A percentile compares a stretch with the other conserved stretches of the same genome.
phyloP scores from a whole-genome alignment of 768 basidiomycete genomes.

The Lentinula raphanica region DNA sequence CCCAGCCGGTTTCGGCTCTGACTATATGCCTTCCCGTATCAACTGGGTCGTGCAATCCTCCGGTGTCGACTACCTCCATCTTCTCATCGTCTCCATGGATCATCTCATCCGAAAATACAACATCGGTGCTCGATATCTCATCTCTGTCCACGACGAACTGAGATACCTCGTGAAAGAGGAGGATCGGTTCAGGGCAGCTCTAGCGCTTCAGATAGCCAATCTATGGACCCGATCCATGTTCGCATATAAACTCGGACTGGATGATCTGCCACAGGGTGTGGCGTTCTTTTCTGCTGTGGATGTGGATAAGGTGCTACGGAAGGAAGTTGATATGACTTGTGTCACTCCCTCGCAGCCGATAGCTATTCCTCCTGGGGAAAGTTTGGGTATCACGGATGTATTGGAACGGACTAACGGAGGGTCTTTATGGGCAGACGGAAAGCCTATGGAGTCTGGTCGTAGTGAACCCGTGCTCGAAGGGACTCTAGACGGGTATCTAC shows the following conservation, averaged over 20 bases:
- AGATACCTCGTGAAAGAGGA: conserved; percentile 87
- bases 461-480: conserved; percentile 19
- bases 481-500: conserved; percentile 44
- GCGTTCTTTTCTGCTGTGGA: conserved; percentile 98
- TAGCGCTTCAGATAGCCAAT: conserved; percentile 93
- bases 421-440: conserved; percentile 56
- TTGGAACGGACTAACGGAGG: conserved; percentile 68
- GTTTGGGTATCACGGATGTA: conserved; percentile 61
- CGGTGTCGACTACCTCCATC: conserved; percentile 96
- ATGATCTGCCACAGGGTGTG: conserved; percentile 90
- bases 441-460: conserved; percentile 41
- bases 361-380: conserved; percentile 85
- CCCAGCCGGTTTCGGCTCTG: conserved; percentile 71
- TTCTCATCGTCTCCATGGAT: conserved; percentile 93
- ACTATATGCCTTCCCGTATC: conserved; percentile 94
- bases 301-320: conserved; percentile 83
- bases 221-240: conserved; percentile 92
- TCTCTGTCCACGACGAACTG: conserved; percentile 96
- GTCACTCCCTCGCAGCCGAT: conserved; percentile 87
- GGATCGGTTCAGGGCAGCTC: conserved; percentile 84
- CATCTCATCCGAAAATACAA: conserved; percentile 74
- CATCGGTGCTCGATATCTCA: conserved; percentile 88
- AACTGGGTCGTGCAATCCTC: conserved; percentile 99
- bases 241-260: conserved; percentile 90
- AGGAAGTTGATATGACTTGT: conserved; percentile 95